Base-by-base conservation (phyloP, 208 protist genomes). In the Spongospora subterranea region DNA sequence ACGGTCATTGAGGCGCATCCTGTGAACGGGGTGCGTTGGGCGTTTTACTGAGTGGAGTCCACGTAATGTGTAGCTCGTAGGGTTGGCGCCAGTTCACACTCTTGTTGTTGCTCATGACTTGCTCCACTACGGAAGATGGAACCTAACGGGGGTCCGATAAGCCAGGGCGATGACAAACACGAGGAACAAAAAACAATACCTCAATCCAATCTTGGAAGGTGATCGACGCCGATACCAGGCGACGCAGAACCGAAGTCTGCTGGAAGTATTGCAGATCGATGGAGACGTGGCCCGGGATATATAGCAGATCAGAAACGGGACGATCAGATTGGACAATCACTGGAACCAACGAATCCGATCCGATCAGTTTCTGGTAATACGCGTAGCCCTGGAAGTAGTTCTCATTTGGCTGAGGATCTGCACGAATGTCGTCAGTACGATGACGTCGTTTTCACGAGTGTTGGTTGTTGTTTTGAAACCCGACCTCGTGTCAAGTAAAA, bases 401-500 rank as follows among this genome's bases (percentile, higher is more conserved):
- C 71, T 45, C 71, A 35, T 82, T 82, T n/a, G 71, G 35, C 35
- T 6, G 6, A 6, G 71, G 71, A 35, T 82, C 71, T 82, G 40
- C 71, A 82, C n/a, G n/a, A n/a, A n/a, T n/a, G n/a, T n/a, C n/a
- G n/a, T n/a, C n/a, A n/a, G n/a, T n/a, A n/a, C n/a, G n/a, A n/a
- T n/a, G n/a, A n/a, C n/a, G n/a, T n/a, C n/a, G n/a, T n/a, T n/a
- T n/a, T n/a, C n/a, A n/a, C n/a, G n/a, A n/a, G n/a, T n/a, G n/a
- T n/a, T n/a, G n/a, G n/a, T n/a, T n/a, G n/a, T n/a, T n/a, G n/a
- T n/a, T n/a, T n/a, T n/a, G n/a, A n/a, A n/a, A n/a, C n/a, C n/a
- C n/a, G n/a, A 82, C 71, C 71, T 82, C 40, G 71, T 40, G 35
- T 82, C 35, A 82, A n/a, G 35, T 45, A 82, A n/a, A 82, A 82